Percentiles rank a stretch among this genome's conserved stretches.
Evolutionary conservation across 305 asterid species (phyloP).

Genomic region (Striga hermonthica): DNA sequence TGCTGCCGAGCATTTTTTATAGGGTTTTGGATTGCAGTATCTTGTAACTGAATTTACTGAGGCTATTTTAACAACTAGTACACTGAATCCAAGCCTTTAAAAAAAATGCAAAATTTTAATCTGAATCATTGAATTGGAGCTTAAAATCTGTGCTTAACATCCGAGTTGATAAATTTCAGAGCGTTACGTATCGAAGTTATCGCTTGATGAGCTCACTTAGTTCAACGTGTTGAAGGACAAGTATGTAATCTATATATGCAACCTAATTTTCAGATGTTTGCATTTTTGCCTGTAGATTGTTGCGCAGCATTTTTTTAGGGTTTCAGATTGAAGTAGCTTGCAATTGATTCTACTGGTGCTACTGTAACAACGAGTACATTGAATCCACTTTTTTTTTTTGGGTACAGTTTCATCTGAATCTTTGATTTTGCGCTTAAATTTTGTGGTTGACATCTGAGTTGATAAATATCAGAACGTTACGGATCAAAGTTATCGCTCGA

Average conservation of each 20-base stretch:
- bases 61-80: too few species aligned
- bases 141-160: neutral
- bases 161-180: constrained; percentile 38
- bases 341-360: too few species aligned
- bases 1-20: too few species aligned
- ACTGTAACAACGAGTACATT: too few species aligned
- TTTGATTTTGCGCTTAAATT: neutral
- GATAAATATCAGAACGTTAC: constrained; percentile 61
- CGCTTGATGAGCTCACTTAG: constrained; percentile 65
- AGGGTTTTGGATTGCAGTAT: too few species aligned
- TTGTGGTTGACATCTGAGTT: neutral
- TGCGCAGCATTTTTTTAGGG: too few species aligned
- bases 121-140: neutral
- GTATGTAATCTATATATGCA: constrained; percentile 47
- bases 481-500: constrained; percentile 61
- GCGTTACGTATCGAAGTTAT: constrained; percentile 73
- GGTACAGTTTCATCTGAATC: neutral
- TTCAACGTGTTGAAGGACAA: constrained; percentile 66
- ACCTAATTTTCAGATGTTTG: too few species aligned
- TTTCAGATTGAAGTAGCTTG: too few species aligned
- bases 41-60: too few species aligned
- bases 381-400: neutral
- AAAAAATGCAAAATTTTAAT: too few species aligned
- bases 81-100: too few species aligned
- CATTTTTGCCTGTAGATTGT: too few species aligned